A percentile compares a stretch with the other conserved stretches of the same genome.
These are phyloP conservation scores for Davidsoniella virescens DNA, from an alignment of 2,329 filamentous ascomycete species.

Conservation along the genomic window DNA sequence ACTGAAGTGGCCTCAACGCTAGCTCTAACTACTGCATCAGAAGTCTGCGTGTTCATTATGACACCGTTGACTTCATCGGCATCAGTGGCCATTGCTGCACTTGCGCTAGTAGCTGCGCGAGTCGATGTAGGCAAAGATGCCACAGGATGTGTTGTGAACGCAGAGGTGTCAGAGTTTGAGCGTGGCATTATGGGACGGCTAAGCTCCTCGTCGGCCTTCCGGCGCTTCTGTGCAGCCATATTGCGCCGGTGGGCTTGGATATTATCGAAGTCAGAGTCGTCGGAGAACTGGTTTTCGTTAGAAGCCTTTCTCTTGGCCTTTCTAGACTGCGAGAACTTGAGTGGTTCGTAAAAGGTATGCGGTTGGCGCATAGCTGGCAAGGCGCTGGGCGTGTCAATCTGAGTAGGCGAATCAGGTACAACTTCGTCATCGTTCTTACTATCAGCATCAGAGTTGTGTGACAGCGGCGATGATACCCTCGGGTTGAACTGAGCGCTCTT, in stretches of 20 bases:
- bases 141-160: background rate
- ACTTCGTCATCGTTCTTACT: background rate
- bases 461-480: background rate
- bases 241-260: background rate
- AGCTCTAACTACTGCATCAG: slow-evolving; percentile 2
- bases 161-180: background rate
- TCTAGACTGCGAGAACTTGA: background rate
- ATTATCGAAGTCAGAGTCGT: background rate
- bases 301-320: slow-evolving; percentile 2
- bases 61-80: slow-evolving; percentile 3
- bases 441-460: background rate
- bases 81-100: slow-evolving; percentile 1
- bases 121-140: background rate
- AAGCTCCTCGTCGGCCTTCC: slow-evolving; percentile 1
- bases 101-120: background rate
- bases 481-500: background rate
- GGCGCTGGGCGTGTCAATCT: background rate
- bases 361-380: background rate
- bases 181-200: background rate
- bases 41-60: slow-evolving; percentile 8
- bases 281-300: background rate
- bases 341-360: slow-evolving; percentile 3
- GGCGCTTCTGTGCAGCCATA: slow-evolving; percentile 4
- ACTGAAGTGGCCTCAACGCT: background rate
- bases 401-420: slow-evolving; percentile 1